phyloP scores from a whole-genome alignment of 306 rosid species.

The Lablab purpureus region DNA sequence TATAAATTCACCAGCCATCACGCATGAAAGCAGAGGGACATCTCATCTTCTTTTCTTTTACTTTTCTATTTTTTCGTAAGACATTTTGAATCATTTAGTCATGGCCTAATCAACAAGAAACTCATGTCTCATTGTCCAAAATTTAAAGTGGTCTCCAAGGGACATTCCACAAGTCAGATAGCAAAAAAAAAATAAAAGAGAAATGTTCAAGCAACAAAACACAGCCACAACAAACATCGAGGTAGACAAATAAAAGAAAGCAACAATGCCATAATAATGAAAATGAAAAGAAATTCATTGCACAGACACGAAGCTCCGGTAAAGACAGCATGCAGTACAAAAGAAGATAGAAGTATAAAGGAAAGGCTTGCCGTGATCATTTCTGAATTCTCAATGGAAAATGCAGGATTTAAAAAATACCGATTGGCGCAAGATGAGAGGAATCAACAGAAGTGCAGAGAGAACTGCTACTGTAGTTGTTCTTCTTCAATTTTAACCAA shows the following conservation, averaged over 20 bases:
- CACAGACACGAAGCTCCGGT: neutral
- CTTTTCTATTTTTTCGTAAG: neutral
- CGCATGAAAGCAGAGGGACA: constrained; percentile 12
- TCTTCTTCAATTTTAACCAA: neutral
- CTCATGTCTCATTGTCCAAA: neutral
- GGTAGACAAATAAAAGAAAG: neutral
- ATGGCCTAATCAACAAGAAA: neutral
- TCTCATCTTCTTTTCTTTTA: neutral
- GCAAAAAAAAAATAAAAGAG: neutral
- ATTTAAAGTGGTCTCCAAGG: neutral
- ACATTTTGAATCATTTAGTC: neutral
- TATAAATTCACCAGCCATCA: constrained; percentile 16
- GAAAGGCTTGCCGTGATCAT: neutral
- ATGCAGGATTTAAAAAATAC: constrained; percentile 1
- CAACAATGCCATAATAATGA: neutral
- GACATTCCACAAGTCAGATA: neutral
- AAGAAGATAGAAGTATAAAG: constrained; percentile 7
- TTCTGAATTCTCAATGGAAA: neutral
- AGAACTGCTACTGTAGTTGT: neutral
- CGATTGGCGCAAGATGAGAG: constrained; percentile 1
- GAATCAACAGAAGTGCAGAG: neutral
- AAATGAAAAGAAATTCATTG: neutral
- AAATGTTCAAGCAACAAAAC: neutral
- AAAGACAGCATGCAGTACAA: constrained; percentile 12
- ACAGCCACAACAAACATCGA: neutral